Percentiles rank a stretch among this genome's conserved stretches.
Evolutionary conservation across 163 green algal genomes (phyloP).

Genomic region (Prototheca stagnorum): DNA sequence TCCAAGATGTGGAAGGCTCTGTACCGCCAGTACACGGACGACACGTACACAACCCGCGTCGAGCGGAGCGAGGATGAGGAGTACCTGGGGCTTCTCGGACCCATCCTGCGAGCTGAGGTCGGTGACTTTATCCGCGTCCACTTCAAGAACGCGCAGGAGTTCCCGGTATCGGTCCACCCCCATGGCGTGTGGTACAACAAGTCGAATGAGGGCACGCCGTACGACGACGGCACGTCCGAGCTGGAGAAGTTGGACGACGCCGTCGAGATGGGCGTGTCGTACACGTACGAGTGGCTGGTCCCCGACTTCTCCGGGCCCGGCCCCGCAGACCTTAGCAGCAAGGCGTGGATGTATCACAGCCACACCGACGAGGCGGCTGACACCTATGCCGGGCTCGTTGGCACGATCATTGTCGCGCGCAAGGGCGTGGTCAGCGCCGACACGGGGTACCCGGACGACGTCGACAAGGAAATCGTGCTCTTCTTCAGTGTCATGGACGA

Average conservation of each 20-base stretch:
- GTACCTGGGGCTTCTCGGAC: constrained; percentile 56
- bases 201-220: constrained; percentile 42
- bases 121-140: constrained; percentile 30
- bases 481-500: constrained; percentile 49
- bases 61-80: constrained; percentile 20
- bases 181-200: constrained; percentile 63
- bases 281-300: constrained; percentile 47
- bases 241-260: constrained; percentile 26
- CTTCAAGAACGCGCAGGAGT: constrained; percentile 11
- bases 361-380: constrained; percentile 35
- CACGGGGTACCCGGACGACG: background rate
- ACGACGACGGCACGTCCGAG: constrained; percentile 39
- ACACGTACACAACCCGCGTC: constrained; percentile 28
- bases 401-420: constrained; percentile 43
- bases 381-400: constrained; percentile 48
- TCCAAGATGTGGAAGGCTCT: constrained; percentile 40
- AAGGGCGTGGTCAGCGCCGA: constrained; percentile 13
- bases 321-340: constrained; percentile 32
- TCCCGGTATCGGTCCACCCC: constrained; percentile 26
- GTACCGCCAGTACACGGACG: constrained; percentile 57
- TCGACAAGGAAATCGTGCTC: constrained; percentile 31
- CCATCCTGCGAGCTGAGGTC: constrained; percentile 38
- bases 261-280: constrained; percentile 17
- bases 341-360: constrained; percentile 66
- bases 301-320: constrained; percentile 44